Evolutionary conservation across 2,329 filamentous ascomycete species (phyloP), one percentile per base, ranked within the genome.

Genomic region (Herpotrichia juniperi): DNA sequence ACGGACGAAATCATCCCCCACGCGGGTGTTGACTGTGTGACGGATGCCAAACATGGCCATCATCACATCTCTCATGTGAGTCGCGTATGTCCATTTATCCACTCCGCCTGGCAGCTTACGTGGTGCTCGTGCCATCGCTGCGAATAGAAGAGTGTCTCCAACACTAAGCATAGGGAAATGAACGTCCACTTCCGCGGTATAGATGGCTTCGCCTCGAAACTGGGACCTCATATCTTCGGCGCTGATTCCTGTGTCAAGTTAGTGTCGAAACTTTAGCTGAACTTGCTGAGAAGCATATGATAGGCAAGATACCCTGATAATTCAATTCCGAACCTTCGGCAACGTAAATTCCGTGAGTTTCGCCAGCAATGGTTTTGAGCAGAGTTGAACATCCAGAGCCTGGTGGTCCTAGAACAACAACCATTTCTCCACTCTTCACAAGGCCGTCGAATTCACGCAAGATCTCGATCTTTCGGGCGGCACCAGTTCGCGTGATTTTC

Each of bases 231-330:
- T 78, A 31, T 73, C 68, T 21, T 63, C 54, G 60, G 71, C 66
- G 50, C 73, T 49, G 16, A 74, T 71, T 9, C 86, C 87, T n/a
- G n/a, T n/a, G n/a, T n/a, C n/a, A n/a, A n/a, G n/a, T n/a, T n/a
- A n/a, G n/a, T n/a, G n/a, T n/a, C n/a, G n/a, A n/a, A n/a, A n/a
- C n/a, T n/a, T n/a, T n/a, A n/a, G n/a, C n/a, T n/a, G n/a, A n/a
- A 56, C 86, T 88, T 68, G 93, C 87, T 68, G 94, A 96, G 74
- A n/a, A n/a, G n/a, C n/a, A n/a, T n/a, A n/a, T n/a, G n/a, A n/a
- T n/a, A n/a, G n/a, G n/a, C n/a, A n/a, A n/a, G n/a, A n/a, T n/a
- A 87, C 88, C 54, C 48, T 87, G 82, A 69, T 89, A 90, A 63
- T 87, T 81, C 19, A 90, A 78, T 0, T 63, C 63, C 0, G 84